A percentile compares a stretch with the other conserved stretches of the same genome.
Conservation (phyloP, 1,284 basidiomycete genomes). For the Cryptococcus hybrid region DNA sequence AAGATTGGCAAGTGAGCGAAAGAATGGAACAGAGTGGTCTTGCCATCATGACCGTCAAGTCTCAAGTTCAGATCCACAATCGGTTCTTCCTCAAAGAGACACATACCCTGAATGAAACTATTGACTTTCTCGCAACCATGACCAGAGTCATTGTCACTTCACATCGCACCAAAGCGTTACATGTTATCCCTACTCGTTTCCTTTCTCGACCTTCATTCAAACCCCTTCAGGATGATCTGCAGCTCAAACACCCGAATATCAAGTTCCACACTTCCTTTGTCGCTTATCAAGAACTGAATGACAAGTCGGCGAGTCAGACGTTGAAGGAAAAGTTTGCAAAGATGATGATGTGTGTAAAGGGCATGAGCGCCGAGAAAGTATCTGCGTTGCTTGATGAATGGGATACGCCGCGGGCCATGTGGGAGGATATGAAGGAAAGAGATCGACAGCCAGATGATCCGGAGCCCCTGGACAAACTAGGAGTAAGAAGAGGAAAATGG, state of each 20-base stretch:
- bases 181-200: conserved; percentile 51
- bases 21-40: conserved; percentile 37
- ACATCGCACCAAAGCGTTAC: conserved; percentile 44
- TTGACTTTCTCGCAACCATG: conserved; percentile 54
- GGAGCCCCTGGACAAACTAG: neutral
- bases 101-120: conserved; percentile 52
- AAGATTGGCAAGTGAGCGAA: conserved; percentile 53
- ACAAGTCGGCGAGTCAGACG: conserved; percentile 53
- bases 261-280: conserved; percentile 53
- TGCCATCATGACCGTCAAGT: conserved; percentile 51
- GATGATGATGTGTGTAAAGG: conserved; percentile 56
- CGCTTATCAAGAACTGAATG: conserved; percentile 54
- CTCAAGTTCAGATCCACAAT: conserved; percentile 57
- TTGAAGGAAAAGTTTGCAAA: conserved; percentile 53
- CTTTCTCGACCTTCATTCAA: conserved; percentile 38
- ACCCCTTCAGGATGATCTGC: conserved; percentile 44
- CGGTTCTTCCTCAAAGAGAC: conserved; percentile 58
- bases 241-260: conserved; percentile 29
- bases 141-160: conserved; percentile 51
- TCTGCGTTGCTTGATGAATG: conserved; percentile 52
- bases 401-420: conserved; percentile 52
- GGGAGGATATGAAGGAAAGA: conserved; percentile 43
- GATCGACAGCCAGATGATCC: conserved; percentile 13
- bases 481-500: neutral
- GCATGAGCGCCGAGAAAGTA: conserved; percentile 56